phyloP scores from a whole-genome alignment of 2,329 filamentous ascomycete species.

The Aspergillus felis region DNA sequence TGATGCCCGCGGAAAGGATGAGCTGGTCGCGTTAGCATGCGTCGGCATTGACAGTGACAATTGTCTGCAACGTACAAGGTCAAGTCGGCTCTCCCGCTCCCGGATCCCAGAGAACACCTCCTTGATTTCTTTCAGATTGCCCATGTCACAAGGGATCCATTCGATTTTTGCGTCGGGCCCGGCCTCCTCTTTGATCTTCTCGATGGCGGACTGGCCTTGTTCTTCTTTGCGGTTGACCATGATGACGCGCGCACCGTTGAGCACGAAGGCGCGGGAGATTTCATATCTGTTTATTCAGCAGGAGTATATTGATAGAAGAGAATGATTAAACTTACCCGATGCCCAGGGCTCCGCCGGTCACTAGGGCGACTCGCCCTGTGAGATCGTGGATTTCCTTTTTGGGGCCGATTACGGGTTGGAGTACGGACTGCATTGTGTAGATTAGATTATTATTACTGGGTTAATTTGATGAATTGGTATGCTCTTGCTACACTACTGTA shows the following conservation, averaged over 20 bases:
- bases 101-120: slow-evolving; percentile 37
- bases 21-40: slow-evolving; percentile 17
- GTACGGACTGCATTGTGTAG: slow-evolving; percentile 13
- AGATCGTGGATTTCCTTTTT: slow-evolving; percentile 34
- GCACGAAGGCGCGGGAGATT: slow-evolving; percentile 5
- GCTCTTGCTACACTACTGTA: too few species aligned
- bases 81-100: slow-evolving; percentile 36
- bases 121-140: slow-evolving; percentile 35
- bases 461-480: too few species aligned
- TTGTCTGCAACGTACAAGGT: slow-evolving; percentile 34
- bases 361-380: slow-evolving; percentile 34
- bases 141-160: slow-evolving; percentile 43
- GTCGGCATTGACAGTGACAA: too few species aligned
- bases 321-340: slow-evolving; percentile 27
- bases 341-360: slow-evolving; percentile 38
- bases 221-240: slow-evolving; percentile 5
- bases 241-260: slow-evolving; percentile 5
- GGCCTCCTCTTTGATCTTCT: slow-evolving; percentile 28
- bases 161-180: slow-evolving; percentile 31
- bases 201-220: slow-evolving; percentile 24
- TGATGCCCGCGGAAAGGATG: slow-evolving; percentile 45
- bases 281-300: slow-evolving; percentile 1
- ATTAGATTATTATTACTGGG: background rate
- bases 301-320: background rate
- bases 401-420: slow-evolving; percentile 37